A percentile compares a stretch with the other conserved stretches of the same genome.
Conservation (phyloP, 805 yeast genomes). For the Metschnikowia bowlesiae region DNA sequence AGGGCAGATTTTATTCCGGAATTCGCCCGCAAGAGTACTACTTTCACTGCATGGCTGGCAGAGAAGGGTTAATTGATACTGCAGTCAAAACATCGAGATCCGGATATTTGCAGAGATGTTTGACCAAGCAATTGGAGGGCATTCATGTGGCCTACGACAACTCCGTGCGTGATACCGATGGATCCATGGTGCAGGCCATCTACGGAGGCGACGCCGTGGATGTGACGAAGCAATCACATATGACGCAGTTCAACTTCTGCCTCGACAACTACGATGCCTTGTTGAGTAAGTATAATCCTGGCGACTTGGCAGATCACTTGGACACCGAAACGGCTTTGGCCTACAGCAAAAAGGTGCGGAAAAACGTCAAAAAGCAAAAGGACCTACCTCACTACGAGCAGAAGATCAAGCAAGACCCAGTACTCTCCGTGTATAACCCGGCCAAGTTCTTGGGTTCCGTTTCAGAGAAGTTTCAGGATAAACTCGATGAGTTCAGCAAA, state of each 20-base stretch:
- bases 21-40: slow-evolving; percentile 97
- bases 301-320: slow-evolving; percentile 61
- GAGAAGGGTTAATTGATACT: slow-evolving; percentile 99
- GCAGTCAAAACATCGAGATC: slow-evolving; percentile 98
- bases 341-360: slow-evolving; percentile 78
- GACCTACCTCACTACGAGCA: slow-evolving; percentile 62
- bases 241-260: slow-evolving; percentile 92
- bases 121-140: slow-evolving; percentile 97
- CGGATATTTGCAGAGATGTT: slow-evolving; percentile 97
- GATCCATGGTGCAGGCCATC: slow-evolving; percentile 86
- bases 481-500: slow-evolving; percentile 66
- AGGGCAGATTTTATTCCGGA: slow-evolving; percentile 96
- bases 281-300: slow-evolving; percentile 81
- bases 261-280: slow-evolving; percentile 84
- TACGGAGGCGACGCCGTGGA: slow-evolving; percentile 98
- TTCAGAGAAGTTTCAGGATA: slow-evolving; percentile 80
- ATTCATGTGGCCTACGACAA: slow-evolving; percentile 92
- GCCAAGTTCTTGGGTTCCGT: slow-evolving; percentile 89
- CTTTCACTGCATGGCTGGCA: slow-evolving; percentile 99
- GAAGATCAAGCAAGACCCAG: slow-evolving; percentile 75
- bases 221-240: slow-evolving; percentile 89
- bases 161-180: slow-evolving; percentile 93
- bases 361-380: slow-evolving; percentile 61
- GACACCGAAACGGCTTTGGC: slow-evolving; percentile 79
- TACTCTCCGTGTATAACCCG: slow-evolving; percentile 79